Base-by-base conservation (phyloP, 805 yeast species). In the Pichia sporocuriosa region DNA sequence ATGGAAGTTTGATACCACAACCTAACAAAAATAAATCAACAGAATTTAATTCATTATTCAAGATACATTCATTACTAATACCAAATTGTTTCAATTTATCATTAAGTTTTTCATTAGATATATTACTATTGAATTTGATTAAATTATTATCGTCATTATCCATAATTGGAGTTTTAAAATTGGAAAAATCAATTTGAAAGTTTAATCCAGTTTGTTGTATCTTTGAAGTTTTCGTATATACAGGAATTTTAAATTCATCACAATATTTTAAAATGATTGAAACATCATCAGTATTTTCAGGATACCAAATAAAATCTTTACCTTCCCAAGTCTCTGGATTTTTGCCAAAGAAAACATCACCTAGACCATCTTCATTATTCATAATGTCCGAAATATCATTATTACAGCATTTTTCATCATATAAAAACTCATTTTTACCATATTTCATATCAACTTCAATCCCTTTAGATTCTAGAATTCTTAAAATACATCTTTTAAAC, bases 211-310 rank as follows among this genome's bases (percentile, higher is more conserved):
- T 28, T 27, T 23, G 47, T 25, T 39, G 21, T 4, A 23, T 21
- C 8, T 25, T 28, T 9, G 32, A 23, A 21, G 21, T 23, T 2
- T 30, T 44, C 1, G 50, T 51, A 24, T 45, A 49, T 3, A 58
- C 53, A 13, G 62, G 62, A 13, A 59, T 55, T 28, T 50, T 46
- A 38, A 53, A 59, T 27, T 48, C 53, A 21, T 55, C 53, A 32
- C 61, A 56, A 21, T 49, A 39, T 25, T 47, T 47, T 35, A 59
- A 24, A 21, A 59, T 48, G 1, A 23, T 28, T 2, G 58, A 34
- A 7, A 57, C 51, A 32, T 59, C 54, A 10, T 49, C 37, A 2
- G 61, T 49, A 9, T 42, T 33, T 24, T 45, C 43, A 3, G 62
- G 62, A 32, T 44, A 46, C 30, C 56, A 32, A 6, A 40, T 39